Evolutionary conservation across 768 basidiomycete species (phyloP).

Genomic region (Amanita jacksonii): DNA sequence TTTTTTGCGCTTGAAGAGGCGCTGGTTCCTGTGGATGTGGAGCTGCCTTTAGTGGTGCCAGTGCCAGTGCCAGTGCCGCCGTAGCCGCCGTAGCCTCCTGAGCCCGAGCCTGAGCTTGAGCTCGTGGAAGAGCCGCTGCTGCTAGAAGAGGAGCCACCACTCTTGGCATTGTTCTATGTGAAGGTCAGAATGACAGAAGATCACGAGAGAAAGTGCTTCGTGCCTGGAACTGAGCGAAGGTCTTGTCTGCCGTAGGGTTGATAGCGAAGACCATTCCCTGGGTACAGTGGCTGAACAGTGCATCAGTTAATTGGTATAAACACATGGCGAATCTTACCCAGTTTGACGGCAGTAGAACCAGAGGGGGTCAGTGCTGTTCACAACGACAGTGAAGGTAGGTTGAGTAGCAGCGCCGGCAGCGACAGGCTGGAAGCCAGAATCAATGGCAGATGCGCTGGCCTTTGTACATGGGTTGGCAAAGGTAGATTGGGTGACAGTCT

Average conservation of each 20-base stretch:
- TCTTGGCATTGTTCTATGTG: no score
- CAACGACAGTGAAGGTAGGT: slow-evolving; percentile 32
- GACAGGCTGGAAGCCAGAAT: slow-evolving; percentile 43
- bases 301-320: no score
- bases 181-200: no score
- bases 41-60: no score
- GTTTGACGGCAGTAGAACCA: slow-evolving; percentile 59
- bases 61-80: no score
- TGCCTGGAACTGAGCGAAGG: slow-evolving; percentile 22
- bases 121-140: no score
- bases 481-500: slow-evolving; percentile 54
- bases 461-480: slow-evolving; percentile 43
- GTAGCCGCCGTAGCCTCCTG: no score
- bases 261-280: slow-evolving; percentile 33
- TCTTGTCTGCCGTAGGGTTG: slow-evolving; percentile 28
- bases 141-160: no score
- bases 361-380: slow-evolving; percentile 34
- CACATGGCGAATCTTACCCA: slow-evolving; percentile 10
- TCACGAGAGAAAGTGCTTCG: no score
- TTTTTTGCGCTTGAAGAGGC: no score
- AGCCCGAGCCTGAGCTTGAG: no score
- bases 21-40: no score
- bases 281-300: slow-evolving; percentile 23
- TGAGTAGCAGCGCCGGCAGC: slow-evolving; percentile 23
- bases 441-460: slow-evolving; percentile 29